Conservation (phyloP, 208 protist species). For the Leptomonas pyrrhocoris region DNA sequence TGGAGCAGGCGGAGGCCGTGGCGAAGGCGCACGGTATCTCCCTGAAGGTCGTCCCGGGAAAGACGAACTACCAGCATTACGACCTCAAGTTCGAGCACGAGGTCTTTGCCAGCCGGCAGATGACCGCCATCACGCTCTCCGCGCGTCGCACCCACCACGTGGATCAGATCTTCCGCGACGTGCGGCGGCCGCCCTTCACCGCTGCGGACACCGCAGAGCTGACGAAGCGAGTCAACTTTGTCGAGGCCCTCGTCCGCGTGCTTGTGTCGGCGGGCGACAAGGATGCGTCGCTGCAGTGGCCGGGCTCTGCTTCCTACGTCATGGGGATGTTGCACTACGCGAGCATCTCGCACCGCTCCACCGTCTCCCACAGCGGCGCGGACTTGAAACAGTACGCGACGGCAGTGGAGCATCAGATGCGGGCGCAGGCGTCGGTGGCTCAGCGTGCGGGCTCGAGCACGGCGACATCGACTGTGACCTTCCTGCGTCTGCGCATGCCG, state of each 20-base stretch:
- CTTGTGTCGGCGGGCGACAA: constrained; percentile 24
- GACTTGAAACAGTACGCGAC: constrained; percentile 45
- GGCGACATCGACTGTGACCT: constrained; percentile 28
- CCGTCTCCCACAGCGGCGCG: constrained; percentile 39
- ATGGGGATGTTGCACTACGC: constrained; percentile 56
- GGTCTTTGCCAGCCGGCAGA: constrained; percentile 70
- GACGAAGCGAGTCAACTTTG: constrained; percentile 54
- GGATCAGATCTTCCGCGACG: constrained; percentile 73
- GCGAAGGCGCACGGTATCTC: constrained; percentile 46
- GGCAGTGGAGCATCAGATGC: constrained; percentile 57
- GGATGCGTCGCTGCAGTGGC: constrained; percentile 25
- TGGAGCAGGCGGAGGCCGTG: constrained; percentile 48
- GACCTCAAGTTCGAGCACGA: constrained; percentile 89
- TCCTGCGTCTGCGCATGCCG: constrained; percentile 29
- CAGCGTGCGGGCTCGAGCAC: constrained; percentile 12
- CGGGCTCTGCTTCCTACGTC: constrained; percentile 59
- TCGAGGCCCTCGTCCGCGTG: constrained; percentile 60
- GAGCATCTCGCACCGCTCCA: constrained; percentile 46
- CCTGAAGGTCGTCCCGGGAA: constrained; percentile 58
- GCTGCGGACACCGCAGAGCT: constrained; percentile 29
- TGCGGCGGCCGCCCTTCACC: constrained; percentile 30
- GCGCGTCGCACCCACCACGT: constrained; percentile 45
- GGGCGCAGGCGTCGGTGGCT: constrained; percentile 28
- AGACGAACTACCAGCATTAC: constrained; percentile 85
- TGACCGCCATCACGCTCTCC: constrained; percentile 81